A percentile compares a stretch with the other conserved stretches of the same genome.
Evolutionary conservation across 225 moss, liverwort and hornwort species (phyloP).

Genomic region (Sphagnum contortum): DNA sequence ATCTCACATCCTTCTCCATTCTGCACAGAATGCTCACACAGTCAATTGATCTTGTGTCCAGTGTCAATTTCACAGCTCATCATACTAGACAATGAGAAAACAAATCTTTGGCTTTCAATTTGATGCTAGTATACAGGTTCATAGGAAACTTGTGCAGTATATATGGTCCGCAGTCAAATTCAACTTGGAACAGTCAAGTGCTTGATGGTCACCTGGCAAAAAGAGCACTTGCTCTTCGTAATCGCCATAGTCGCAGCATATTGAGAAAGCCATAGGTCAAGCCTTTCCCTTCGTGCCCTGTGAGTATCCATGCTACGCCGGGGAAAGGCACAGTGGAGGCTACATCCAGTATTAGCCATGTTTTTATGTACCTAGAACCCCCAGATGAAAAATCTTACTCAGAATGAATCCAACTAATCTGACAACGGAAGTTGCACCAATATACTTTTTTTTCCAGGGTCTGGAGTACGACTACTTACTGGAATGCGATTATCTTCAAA

Average conservation of each 20-base stretch:
- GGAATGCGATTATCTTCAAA: slow-evolving; percentile 35
- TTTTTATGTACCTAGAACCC: slow-evolving; percentile 51
- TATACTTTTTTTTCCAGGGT: background rate
- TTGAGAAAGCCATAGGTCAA: slow-evolving; percentile 60
- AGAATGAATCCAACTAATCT: background rate
- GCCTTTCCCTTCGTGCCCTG: slow-evolving; percentile 54
- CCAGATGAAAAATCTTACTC: background rate
- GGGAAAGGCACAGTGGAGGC: slow-evolving; percentile 71
- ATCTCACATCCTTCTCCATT: slow-evolving; percentile 82
- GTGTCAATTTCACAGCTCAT: too few relatives aligned
- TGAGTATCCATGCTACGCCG: slow-evolving; percentile 50
- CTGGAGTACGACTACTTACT: slow-evolving; percentile 21
- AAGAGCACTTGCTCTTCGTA: slow-evolving; percentile 72
- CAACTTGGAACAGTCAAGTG: slow-evolving; percentile 1
- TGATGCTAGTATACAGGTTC: background rate
- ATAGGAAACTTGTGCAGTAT: background rate
- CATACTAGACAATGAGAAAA: background rate
- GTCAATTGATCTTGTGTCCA: background rate
- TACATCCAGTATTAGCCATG: slow-evolving; percentile 82
- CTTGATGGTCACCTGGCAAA: slow-evolving; percentile 59
- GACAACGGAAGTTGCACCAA: background rate
- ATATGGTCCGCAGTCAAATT: slow-evolving; percentile 6
- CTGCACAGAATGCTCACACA: slow-evolving; percentile 21
- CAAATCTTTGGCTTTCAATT: background rate
- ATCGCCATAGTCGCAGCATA: slow-evolving; percentile 84